phyloP scores from a whole-genome alignment of 164 flowering plant species.

The Amborella trichopoda region DNA sequence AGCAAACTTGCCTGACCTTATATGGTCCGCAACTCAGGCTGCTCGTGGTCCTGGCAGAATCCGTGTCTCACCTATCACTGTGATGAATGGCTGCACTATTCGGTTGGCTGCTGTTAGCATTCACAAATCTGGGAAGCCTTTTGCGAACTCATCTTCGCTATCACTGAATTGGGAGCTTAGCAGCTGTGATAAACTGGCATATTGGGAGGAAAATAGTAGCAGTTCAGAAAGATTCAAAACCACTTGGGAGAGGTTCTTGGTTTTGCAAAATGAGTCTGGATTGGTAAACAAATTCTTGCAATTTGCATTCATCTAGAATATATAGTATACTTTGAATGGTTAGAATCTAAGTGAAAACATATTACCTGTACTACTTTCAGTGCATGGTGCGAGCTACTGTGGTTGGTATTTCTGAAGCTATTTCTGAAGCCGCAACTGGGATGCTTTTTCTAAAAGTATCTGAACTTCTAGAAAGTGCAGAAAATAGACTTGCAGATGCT shows the following conservation, averaged over 20 bases:
- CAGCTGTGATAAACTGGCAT: conserved; percentile 51
- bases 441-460: no score
- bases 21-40: conserved; percentile 46
- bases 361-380: no score
- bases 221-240: conserved; percentile 19
- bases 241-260: conserved; percentile 78
- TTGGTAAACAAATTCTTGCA: conserved; percentile 20
- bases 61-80: conserved; percentile 51
- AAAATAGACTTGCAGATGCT: conserved; percentile 55
- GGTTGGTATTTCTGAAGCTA: conserved; percentile 22
- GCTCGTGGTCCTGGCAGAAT: conserved; percentile 40
- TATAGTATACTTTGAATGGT: no score
- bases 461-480: conserved; percentile 18
- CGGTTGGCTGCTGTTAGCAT: conserved; percentile 80
- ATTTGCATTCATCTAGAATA: no score
- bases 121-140: conserved; percentile 60
- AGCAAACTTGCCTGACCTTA: conserved; percentile 44
- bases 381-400: conserved; percentile 68
- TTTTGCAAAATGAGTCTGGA: conserved; percentile 71
- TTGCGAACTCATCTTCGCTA: conserved; percentile 91
- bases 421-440: conserved; percentile 7
- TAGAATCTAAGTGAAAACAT: no score
- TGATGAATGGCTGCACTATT: conserved; percentile 77
- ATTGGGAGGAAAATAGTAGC: conserved; percentile 33
- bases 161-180: conserved; percentile 59